A percentile compares a stretch with the other conserved stretches of the same genome.
These are phyloP conservation scores for Aphanomyces stellatus DNA, from an alignment of 352 stramenopile species.

Conservation along the genomic window DNA sequence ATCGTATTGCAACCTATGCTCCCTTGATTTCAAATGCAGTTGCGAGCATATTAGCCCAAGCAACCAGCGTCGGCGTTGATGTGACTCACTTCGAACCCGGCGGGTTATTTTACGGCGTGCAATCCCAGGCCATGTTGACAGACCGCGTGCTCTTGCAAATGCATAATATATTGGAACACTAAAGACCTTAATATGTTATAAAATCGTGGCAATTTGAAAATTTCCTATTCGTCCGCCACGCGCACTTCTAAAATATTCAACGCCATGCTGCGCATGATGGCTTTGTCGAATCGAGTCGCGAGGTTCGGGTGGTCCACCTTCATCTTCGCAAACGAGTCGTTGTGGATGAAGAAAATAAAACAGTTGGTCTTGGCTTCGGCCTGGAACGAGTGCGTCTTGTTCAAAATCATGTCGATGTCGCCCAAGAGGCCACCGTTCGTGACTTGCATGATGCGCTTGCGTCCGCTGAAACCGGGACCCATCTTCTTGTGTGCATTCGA, in stretches of 20 bases:
- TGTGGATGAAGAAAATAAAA: conserved; percentile 78
- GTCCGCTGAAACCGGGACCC: conserved; percentile 62
- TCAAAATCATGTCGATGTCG: conserved; percentile 68
- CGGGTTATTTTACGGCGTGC: neutral
- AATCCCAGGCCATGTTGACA: neutral
- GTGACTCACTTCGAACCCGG: neutral
- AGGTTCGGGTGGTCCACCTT: conserved; percentile 53
- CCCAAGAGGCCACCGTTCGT: conserved; percentile 73
- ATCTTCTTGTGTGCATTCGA: conserved; percentile 70
- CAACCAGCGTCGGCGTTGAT: neutral
- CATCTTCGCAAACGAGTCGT: conserved; percentile 58
- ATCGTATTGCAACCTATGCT: neutral
- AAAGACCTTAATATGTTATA: neutral
- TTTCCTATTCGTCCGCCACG: conserved; percentile 60
- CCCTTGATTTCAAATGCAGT: neutral
- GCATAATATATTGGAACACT: neutral
- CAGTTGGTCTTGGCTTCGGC: conserved; percentile 52
- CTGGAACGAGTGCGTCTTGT: conserved; percentile 75
- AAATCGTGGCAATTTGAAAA: neutral
- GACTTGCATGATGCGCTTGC: conserved; percentile 73
- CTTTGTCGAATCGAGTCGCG: conserved; percentile 69
- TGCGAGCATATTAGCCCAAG: neutral
- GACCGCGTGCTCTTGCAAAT: neutral
- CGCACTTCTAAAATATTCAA: conserved; percentile 79
- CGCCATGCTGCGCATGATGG: conserved; percentile 80